Evolutionary conservation across 2,329 filamentous ascomycete species (phyloP).

Genomic region (Xylaria multiplex): DNA sequence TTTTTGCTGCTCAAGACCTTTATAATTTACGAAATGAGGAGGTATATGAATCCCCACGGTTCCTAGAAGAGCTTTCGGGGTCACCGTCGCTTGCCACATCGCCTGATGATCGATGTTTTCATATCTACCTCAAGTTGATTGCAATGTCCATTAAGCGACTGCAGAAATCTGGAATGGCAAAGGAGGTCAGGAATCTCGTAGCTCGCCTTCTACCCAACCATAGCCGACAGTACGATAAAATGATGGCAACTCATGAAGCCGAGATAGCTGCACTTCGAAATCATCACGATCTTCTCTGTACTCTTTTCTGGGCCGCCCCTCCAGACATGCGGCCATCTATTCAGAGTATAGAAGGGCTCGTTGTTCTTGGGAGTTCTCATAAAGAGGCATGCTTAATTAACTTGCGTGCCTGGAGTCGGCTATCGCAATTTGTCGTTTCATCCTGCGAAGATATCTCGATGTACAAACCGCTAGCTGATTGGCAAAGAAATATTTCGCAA

Average conservation of each 20-base stretch:
- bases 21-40: slow-evolving; percentile 73
- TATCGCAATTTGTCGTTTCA: slow-evolving; percentile 67
- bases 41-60: slow-evolving; percentile 67
- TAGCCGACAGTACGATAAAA: slow-evolving; percentile 70
- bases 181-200: slow-evolving; percentile 70
- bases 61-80: slow-evolving; percentile 65
- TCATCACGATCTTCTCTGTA: slow-evolving; percentile 74
- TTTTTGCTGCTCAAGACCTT: slow-evolving; percentile 71
- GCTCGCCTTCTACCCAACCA: slow-evolving; percentile 73
- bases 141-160: slow-evolving; percentile 66
- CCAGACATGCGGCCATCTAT: slow-evolving; percentile 62
- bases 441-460: slow-evolving; percentile 54
- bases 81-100: slow-evolving; percentile 61
- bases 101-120: slow-evolving; percentile 70
- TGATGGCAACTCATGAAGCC: slow-evolving; percentile 66
- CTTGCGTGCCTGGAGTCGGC: slow-evolving; percentile 69
- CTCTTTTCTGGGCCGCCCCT: slow-evolving; percentile 72
- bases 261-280: slow-evolving; percentile 73
- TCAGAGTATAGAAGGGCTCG: slow-evolving; percentile 67
- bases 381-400: slow-evolving; percentile 74
- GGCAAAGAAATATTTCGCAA: slow-evolving; percentile 68
- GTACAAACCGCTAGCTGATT: slow-evolving; percentile 62
- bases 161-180: slow-evolving; percentile 57
- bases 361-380: slow-evolving; percentile 69
- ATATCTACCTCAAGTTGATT: slow-evolving; percentile 73